Evolutionary conservation across 108 stramenopile species (phyloP).

Genomic region (Skeletonema menzelii): DNA sequence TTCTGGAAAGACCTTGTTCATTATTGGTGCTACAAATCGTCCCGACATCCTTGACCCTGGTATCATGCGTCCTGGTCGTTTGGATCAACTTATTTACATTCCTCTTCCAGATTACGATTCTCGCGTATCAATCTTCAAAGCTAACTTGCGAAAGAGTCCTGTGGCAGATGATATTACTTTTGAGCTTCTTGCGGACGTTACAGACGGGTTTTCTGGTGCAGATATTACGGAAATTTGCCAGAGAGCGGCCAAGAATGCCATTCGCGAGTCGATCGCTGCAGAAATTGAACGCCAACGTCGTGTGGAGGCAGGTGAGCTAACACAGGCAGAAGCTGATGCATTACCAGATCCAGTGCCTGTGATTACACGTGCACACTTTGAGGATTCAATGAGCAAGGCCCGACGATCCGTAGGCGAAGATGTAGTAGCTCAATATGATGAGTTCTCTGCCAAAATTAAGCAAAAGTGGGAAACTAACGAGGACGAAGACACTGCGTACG

Average conservation of each 20-base stretch:
- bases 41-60: conserved; percentile 99
- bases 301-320: conserved; percentile 86
- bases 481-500: conserved; percentile 62
- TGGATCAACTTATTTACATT: conserved; percentile 99
- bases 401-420: conserved; percentile 87
- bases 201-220: conserved; percentile 95
- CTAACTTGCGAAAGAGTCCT: conserved; percentile 94
- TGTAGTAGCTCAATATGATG: conserved; percentile 86
- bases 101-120: conserved; percentile 93
- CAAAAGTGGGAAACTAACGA: conserved; percentile 74
- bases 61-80: conserved; percentile 98
- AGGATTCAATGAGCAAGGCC: conserved; percentile 89
- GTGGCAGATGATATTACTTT: conserved; percentile 80
- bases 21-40: conserved; percentile 99
- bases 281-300: conserved; percentile 82
- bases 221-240: conserved; percentile 98
- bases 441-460: conserved; percentile 87
- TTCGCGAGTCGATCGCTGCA: conserved; percentile 88
- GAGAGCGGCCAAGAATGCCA: conserved; percentile 94
- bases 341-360: conserved; percentile 77
- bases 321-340: conserved; percentile 84
- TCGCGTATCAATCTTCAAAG: conserved; percentile 94
- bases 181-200: conserved; percentile 80
- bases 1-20: conserved; percentile 96
- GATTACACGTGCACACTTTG: conserved; percentile 85